Percentiles rank a stretch among this genome's conserved stretches.
Evolutionary conservation across 2,329 filamentous ascomycete species (phyloP).

Genomic region (Colletotrichum cereale): DNA sequence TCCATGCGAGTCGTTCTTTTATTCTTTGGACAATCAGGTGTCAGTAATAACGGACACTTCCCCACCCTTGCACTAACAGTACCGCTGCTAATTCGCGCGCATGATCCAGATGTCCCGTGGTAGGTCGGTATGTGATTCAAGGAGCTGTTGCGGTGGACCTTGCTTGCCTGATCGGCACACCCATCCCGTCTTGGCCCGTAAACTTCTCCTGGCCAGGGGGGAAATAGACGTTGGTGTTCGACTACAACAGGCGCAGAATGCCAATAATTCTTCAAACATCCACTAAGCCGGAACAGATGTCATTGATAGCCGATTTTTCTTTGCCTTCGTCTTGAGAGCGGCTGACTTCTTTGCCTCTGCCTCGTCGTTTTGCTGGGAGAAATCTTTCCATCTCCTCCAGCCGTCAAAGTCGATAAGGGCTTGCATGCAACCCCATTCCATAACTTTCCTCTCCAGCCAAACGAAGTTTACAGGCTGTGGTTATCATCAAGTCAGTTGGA

Average conservation of each 20-base stretch:
- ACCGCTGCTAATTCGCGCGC: not conserved
- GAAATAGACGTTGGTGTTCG: not conserved
- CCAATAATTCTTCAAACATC: not conserved
- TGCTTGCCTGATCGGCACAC: not conserved
- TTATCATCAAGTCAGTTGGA: not conserved
- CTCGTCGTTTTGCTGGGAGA: conserved; percentile 63
- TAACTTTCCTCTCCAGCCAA: conserved; percentile 97
- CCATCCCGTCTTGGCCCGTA: too few relatives aligned
- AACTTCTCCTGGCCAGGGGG: not conserved
- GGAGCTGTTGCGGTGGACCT: not conserved
- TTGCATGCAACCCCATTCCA: conserved; percentile 99
- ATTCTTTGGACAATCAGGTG: not conserved
- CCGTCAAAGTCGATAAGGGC: conserved; percentile 98
- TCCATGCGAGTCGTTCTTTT: not conserved
- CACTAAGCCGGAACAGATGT: conserved; percentile 42
- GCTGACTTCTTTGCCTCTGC: conserved; percentile 58
- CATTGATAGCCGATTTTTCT: conserved; percentile 59
- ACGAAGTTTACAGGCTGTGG: conserved; percentile 92
- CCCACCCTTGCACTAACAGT: not conserved
- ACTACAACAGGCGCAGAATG: not conserved
- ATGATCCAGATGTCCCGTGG: not conserved
- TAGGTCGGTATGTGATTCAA: not conserved
- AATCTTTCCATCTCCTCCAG: conserved; percentile 97
- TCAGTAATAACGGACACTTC: not conserved
- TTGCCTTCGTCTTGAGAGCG: conserved; percentile 55